Conservation (phyloP, 345 rosid genomes). For the Eucalyptus pauciflora region DNA sequence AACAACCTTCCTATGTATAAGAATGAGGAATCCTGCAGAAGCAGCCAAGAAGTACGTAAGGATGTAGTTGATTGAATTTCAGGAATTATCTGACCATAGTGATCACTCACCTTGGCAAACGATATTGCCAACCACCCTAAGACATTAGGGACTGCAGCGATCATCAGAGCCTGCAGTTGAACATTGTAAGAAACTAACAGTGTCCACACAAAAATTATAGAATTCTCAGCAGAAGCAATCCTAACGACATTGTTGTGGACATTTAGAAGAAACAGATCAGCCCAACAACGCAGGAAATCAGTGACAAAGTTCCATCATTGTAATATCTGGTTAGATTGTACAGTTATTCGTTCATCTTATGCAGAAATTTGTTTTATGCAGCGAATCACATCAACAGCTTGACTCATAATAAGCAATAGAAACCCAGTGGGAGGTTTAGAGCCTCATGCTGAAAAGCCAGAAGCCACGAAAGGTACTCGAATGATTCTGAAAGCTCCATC, state of each 20-base stretch:
- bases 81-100: neutral
- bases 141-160: slow-evolving; percentile 69
- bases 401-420: neutral
- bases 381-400: neutral
- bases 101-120: slow-evolving; percentile 44
- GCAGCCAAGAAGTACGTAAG: neutral
- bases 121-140: slow-evolving; percentile 67
- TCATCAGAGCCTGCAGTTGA: slow-evolving; percentile 49
- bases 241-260: neutral
- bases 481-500: neutral
- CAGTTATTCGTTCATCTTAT: neutral
- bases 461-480: neutral
- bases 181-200: slow-evolving; percentile 26
- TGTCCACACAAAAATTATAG: neutral
- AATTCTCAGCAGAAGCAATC: neutral
- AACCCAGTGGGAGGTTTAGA: neutral
- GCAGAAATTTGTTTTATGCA: neutral
- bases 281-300: neutral
- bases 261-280: neutral
- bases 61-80: neutral
- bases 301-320: neutral
- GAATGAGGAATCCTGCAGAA: slow-evolving; percentile 49
- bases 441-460: neutral
- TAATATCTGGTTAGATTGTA: neutral
- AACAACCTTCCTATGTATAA: slow-evolving; percentile 69